These are phyloP conservation scores for Oryza rufipogon DNA, from an alignment of 176 grass and related monocot genomes.

Conservation along the genomic window DNA sequence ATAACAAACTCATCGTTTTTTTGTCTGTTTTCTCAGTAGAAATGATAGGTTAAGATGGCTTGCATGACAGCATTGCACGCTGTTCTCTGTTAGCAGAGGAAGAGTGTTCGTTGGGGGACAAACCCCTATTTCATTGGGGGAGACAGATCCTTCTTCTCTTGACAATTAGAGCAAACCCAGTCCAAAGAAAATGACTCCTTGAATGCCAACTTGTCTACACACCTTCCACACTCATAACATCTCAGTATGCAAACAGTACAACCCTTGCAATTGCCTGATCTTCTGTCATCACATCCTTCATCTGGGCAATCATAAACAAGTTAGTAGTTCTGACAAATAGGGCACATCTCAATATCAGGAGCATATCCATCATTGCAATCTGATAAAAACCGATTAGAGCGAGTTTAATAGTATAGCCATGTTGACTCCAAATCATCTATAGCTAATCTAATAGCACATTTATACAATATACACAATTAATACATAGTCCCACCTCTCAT, in stretches of 20 bases:
- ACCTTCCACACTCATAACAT: constrained; percentile 76
- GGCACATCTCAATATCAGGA: constrained; percentile 86
- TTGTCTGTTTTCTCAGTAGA: constrained; percentile 26
- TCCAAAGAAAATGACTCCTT: constrained; percentile 75
- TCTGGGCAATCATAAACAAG: constrained; percentile 82
- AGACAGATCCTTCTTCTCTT: background rate
- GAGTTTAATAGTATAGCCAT: too few species aligned
- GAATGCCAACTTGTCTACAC: constrained; percentile 56
- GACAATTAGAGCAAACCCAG: constrained; percentile 59
- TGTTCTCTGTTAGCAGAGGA: background rate
- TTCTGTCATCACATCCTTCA: constrained; percentile 50
- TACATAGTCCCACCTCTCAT: too few species aligned
- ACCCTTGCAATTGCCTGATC: constrained; percentile 54
- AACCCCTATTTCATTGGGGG: constrained; percentile 28
- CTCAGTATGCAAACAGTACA: constrained; percentile 76
- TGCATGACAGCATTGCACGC: background rate
- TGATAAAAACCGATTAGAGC: constrained; percentile 46
- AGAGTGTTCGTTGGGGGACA: constrained; percentile 21
- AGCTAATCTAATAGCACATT: too few species aligned
- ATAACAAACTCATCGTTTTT: constrained; percentile 15
- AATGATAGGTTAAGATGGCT: constrained; percentile 9
- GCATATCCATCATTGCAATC: constrained; percentile 57
- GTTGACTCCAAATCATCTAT: too few species aligned
- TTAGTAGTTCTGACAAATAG: constrained; percentile 66
- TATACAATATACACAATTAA: too few species aligned